These are phyloP conservation scores for Aureobasidium melanogenum DNA, from an alignment of 2,329 filamentous ascomycete genomes.

Conservation along the genomic window DNA sequence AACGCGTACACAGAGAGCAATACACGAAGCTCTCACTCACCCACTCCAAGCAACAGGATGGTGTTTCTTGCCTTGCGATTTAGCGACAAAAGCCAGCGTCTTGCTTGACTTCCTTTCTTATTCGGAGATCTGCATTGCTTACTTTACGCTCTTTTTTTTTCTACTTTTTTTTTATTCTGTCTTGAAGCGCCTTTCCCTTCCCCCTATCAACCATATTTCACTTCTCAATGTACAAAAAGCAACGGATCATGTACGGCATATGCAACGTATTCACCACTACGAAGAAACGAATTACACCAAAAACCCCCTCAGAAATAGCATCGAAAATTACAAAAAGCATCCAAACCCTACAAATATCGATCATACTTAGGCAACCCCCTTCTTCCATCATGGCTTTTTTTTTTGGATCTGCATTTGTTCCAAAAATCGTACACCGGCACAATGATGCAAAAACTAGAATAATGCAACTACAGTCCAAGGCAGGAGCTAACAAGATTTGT, in stretches of 20 bases:
- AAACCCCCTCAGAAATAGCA: background rate
- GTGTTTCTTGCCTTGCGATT: background rate
- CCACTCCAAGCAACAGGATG: background rate
- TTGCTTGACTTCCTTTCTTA: background rate
- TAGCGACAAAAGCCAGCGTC: background rate
- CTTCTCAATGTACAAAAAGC: background rate
- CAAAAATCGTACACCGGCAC: too few relatives aligned
- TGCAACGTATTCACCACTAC: slow-evolving; percentile 3
- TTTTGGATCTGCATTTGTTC: too few relatives aligned
- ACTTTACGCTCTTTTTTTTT: background rate
- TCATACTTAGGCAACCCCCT: too few relatives aligned
- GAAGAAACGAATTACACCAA: background rate
- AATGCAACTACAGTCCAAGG: background rate
- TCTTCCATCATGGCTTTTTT: too few relatives aligned
- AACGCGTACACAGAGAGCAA: background rate
- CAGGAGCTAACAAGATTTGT: background rate
- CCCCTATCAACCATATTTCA: background rate
- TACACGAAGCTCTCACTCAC: background rate
- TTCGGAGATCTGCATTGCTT: too few relatives aligned
- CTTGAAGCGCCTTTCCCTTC: background rate
- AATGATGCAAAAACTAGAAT: too few relatives aligned
- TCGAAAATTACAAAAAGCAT: background rate
- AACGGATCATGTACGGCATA: background rate
- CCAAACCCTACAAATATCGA: background rate
- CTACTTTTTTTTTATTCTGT: background rate